Evolutionary conservation across 2,329 filamentous ascomycete genomes (phyloP).

Genomic region (Beauveria medogensis): DNA sequence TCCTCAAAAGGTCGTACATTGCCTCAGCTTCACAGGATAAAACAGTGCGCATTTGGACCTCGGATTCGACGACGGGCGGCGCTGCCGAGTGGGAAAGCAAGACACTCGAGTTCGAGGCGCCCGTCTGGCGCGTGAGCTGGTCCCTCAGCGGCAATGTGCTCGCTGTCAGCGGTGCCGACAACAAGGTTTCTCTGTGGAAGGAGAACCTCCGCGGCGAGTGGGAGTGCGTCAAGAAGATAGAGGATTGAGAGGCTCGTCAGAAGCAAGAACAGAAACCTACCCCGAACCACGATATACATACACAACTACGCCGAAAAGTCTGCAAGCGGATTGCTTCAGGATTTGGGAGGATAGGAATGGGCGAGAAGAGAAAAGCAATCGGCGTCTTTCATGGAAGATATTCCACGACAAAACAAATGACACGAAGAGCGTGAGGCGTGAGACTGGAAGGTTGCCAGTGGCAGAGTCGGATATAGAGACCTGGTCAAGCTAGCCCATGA

Average conservation of each 20-base stretch:
- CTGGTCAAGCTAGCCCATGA: neutral
- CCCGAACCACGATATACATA: neutral
- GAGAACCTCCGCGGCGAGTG: constrained; percentile 94
- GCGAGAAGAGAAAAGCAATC: neutral
- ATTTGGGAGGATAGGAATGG: neutral
- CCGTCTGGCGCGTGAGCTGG: constrained; percentile 96
- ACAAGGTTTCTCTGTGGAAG: constrained; percentile 97
- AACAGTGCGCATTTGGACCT: constrained; percentile 96
- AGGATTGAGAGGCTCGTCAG: constrained; percentile 51
- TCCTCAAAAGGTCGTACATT: constrained; percentile 93
- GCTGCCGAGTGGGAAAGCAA: constrained; percentile 76
- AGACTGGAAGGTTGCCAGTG: neutral
- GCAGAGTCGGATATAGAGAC: neutral
- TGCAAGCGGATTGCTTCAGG: neutral
- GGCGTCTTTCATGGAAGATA: constrained; percentile 1
- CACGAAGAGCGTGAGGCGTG: neutral
- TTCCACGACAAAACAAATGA: neutral
- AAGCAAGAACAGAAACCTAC: neutral
- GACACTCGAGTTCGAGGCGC: constrained; percentile 76
- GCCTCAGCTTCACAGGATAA: constrained; percentile 93
- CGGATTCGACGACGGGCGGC: constrained; percentile 48
- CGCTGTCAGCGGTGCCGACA: constrained; percentile 87
- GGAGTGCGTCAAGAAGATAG: constrained; percentile 95
- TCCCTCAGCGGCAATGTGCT: constrained; percentile 94
- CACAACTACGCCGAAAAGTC: neutral